These are phyloP conservation scores for Hanseniaspora gamundiae DNA, from an alignment of 1,139 yeast genomes.

Conservation along the genomic window DNA sequence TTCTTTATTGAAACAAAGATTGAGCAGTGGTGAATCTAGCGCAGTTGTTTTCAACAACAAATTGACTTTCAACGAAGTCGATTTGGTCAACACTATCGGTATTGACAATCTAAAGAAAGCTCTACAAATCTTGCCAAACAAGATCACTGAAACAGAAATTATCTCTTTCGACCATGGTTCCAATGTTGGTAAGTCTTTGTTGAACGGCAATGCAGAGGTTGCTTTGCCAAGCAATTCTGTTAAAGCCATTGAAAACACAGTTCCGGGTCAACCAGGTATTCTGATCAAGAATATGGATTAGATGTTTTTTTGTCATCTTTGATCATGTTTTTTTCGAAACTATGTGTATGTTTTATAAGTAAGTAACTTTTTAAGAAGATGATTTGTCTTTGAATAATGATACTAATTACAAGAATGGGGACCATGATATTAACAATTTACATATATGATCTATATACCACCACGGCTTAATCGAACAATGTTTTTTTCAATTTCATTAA, in stretches of 20 bases:
- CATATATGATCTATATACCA: no score
- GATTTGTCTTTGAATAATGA: no score
- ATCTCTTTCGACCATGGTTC: slow-evolving; percentile 50
- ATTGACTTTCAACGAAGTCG: slow-evolving; percentile 68
- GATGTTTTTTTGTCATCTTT: no score
- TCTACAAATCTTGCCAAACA: slow-evolving; percentile 45
- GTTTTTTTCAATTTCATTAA: slow-evolving; percentile 13
- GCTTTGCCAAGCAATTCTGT: slow-evolving; percentile 46
- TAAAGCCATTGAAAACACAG: slow-evolving; percentile 69
- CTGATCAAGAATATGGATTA: slow-evolving; percentile 43
- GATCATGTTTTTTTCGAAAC: no score
- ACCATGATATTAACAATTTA: background rate
- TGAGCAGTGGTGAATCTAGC: slow-evolving; percentile 48
- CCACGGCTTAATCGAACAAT: slow-evolving; percentile 1
- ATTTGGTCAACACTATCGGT: slow-evolving; percentile 39
- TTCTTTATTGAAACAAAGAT: slow-evolving; percentile 68
- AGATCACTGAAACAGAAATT: slow-evolving; percentile 39
- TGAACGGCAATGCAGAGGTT: slow-evolving; percentile 53
- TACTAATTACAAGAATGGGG: background rate
- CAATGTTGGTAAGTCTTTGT: slow-evolving; percentile 46
- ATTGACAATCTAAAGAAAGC: slow-evolving; percentile 32
- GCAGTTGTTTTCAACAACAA: slow-evolving; percentile 77
- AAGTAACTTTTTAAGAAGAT: no score
- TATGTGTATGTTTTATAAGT: no score
- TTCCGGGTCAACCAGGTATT: slow-evolving; percentile 92